phyloP scores from a whole-genome alignment of 2,329 filamentous ascomycete species.

The Ustulina deusta region DNA sequence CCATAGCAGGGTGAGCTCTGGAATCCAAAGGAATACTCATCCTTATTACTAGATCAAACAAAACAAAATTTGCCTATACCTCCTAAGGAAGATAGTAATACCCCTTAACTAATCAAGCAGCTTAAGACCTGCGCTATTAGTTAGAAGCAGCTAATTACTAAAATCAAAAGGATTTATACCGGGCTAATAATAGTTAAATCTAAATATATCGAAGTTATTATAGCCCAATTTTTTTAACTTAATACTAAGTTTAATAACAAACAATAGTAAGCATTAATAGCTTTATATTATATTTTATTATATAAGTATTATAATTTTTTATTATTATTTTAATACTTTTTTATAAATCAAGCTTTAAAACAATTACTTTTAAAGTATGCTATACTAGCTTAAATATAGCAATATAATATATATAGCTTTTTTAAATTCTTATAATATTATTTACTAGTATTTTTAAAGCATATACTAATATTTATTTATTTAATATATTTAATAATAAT shows the following conservation, averaged over 20 bases:
- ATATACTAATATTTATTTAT: constrained; percentile 1
- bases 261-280: constrained; percentile 76
- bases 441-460: neutral
- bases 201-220: constrained; percentile 87
- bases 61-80: neutral
- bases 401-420: neutral
- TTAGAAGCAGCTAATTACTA: constrained; percentile 80
- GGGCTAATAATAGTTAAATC: constrained; percentile 87
- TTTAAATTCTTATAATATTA: neutral
- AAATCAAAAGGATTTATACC: constrained; percentile 86
- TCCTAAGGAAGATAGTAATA: neutral
- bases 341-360: neutral
- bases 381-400: neutral
- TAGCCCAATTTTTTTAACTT: constrained; percentile 62
- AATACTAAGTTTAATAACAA: constrained; percentile 66
- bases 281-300: neutral
- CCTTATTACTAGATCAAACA: neutral
- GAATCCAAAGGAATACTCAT: neutral
- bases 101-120: constrained; percentile 42
- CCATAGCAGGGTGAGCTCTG: neutral
- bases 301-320: neutral
- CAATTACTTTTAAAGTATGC: neutral
- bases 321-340: neutral
- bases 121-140: constrained; percentile 69
- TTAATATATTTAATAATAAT: neutral